Conservation (phyloP, 2,329 filamentous ascomycete species). For the Biscogniauxia mediterranea region DNA sequence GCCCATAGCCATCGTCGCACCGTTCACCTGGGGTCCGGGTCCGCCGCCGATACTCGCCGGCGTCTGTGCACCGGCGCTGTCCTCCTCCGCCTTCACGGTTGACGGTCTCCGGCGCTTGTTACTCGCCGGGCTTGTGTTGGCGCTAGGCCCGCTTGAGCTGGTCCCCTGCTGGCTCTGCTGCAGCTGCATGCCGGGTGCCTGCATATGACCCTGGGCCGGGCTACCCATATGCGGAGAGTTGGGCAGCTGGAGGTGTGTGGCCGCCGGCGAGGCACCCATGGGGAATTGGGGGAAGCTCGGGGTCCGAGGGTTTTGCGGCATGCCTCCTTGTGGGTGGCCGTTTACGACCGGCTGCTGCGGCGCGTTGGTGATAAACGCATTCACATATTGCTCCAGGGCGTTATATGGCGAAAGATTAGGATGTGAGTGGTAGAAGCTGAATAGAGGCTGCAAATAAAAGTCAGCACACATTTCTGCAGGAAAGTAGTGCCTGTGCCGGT, state of each 20-base stretch:
- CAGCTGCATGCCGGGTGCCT: slow-evolving; percentile 64
- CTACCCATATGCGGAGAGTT: slow-evolving; percentile 62
- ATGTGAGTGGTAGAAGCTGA: slow-evolving; percentile 56
- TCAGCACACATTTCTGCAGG: slow-evolving; percentile 1
- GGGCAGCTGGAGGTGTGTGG: slow-evolving; percentile 59
- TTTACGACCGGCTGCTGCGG: slow-evolving; percentile 41
- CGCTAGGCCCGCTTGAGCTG: slow-evolving; percentile 63
- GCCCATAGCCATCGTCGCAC: slow-evolving; percentile 43
- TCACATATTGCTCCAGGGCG: slow-evolving; percentile 61
- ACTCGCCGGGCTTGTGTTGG: slow-evolving; percentile 63
- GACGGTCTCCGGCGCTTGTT: slow-evolving; percentile 59
- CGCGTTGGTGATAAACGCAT: slow-evolving; percentile 41
- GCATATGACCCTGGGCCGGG: slow-evolving; percentile 61
- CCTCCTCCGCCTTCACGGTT: slow-evolving; percentile 57
- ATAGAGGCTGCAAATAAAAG: slow-evolving; percentile 44
- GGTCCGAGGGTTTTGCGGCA: slow-evolving; percentile 50
- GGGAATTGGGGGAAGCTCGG: slow-evolving; percentile 57
- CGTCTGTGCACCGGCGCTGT: slow-evolving; percentile 49
- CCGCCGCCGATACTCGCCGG: slow-evolving; percentile 36
- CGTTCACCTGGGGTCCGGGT: slow-evolving; percentile 48
- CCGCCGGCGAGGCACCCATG: slow-evolving; percentile 59
- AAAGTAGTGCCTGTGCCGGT: no score
- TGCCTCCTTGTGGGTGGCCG: slow-evolving; percentile 42
- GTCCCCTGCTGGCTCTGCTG: slow-evolving; percentile 69
- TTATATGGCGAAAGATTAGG: slow-evolving; percentile 54